Evolutionary conservation across 1,284 basidiomycete genomes (phyloP), one percentile per base, ranked within the genome.

Genomic region (Trichosporon sp.): DNA sequence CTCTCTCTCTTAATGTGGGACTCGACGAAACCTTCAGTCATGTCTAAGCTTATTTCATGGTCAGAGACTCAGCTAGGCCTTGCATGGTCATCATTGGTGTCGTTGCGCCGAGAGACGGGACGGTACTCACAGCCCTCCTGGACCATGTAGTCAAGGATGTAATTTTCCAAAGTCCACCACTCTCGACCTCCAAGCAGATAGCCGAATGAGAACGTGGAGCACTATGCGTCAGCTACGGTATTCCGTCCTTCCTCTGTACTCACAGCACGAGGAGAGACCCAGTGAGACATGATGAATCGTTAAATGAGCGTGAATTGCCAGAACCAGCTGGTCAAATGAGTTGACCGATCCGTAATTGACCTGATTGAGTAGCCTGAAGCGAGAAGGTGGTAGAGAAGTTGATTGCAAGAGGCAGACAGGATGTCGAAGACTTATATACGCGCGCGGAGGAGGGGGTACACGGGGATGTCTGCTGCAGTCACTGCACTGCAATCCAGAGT

Each of bases 121-220:
- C 2, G 25, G 14, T n/a, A 60, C 59, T 54, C 33, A 60, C 59
- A 52, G 33, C 59, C 59, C 19, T 60, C 59, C 33, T 60, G 59
- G 14, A 60, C n/a, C 59, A 60, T 60, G 49, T 60, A 60, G 32
- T 52, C 59, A 25, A 60, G 32, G 34, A 60, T 54, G 49, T 60
- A 54, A 21, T 29, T 16, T 23, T 60, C 59, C 16, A 60, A 49
- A 5, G 59, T 60, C 11, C 21, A n/a, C 59, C 59, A 60, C 59
- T 60, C 46, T 10, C 27, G 14, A 4, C 19, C n/a, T 11, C 29
- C 34, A 46, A 60, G 59, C 23, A 11, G 13, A 10, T 34, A 49
- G 5, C 19, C 33, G 59, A 60, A 52, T 23, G 59, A 37, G 59
- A 60, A 60, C 3, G 59, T 60, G 11, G 59, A 54, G 25, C 33